Percentiles rank a stretch among this genome's conserved stretches.
These are phyloP conservation scores for Penicillium aurantiogriseum DNA, from an alignment of 2,329 filamentous ascomycete genomes.

Conservation along the genomic window DNA sequence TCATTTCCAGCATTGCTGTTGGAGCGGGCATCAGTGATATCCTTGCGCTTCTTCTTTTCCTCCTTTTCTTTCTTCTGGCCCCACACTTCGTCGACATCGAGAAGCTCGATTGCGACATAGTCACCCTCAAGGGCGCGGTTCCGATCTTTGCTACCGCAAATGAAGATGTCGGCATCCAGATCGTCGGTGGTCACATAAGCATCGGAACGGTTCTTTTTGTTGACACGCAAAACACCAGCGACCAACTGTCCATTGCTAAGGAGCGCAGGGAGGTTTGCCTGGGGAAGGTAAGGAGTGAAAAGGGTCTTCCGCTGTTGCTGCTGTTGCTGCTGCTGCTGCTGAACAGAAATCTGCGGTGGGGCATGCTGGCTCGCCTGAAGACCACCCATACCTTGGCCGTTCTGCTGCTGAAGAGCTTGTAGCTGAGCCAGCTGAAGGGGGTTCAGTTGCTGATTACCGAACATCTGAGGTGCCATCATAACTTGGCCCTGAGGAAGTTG, in stretches of 20 bases:
- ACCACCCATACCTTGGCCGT: constrained; percentile 71
- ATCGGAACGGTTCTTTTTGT: constrained; percentile 99
- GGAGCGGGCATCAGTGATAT: constrained; percentile 86
- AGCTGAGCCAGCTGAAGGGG: constrained; percentile 85
- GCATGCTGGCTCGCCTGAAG: constrained; percentile 69
- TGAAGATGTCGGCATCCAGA: constrained; percentile 97
- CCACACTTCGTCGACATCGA: constrained; percentile 98
- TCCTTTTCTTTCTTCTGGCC: constrained; percentile 98
- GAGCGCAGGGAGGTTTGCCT: constrained; percentile 87
- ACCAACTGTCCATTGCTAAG: constrained; percentile 91
- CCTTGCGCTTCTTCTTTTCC: constrained; percentile 99
- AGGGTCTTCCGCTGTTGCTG: constrained; percentile 96
- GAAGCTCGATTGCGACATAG: constrained; percentile 88
- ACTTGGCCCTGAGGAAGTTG: constrained; percentile 82
- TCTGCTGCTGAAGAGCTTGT: constrained; percentile 89
- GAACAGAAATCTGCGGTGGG: constrained; percentile 58
- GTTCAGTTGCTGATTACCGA: constrained; percentile 79
- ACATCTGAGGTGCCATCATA: constrained; percentile 78
- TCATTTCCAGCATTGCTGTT: constrained; percentile 71
- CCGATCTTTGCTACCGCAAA: constrained; percentile 97
- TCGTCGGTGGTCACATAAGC: constrained; percentile 95
- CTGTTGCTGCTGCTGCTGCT: constrained; percentile 60
- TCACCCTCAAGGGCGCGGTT: constrained; percentile 96
- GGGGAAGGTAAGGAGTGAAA: constrained; percentile 95
- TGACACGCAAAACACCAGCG: constrained; percentile 92